phyloP scores from a whole-genome alignment of 2,329 filamentous ascomycete genomes.

The Aaosphaeria arxii region DNA sequence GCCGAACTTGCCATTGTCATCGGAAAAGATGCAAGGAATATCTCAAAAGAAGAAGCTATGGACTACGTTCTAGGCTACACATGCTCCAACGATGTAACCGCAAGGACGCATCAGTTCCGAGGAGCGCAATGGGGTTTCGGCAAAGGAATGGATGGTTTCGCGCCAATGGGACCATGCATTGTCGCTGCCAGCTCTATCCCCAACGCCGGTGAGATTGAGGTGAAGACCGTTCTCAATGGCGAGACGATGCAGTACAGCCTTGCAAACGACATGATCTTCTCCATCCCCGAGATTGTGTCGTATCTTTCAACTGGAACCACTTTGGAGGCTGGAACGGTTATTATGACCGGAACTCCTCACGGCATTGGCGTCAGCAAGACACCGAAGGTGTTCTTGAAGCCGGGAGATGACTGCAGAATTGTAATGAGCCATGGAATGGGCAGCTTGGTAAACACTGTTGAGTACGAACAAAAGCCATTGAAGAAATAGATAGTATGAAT shows the following conservation, averaged over 20 bases:
- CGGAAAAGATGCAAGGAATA: conserved; percentile 48
- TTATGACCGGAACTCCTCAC: conserved; percentile 46
- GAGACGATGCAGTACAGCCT: conserved; percentile 40
- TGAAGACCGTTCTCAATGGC: conserved; percentile 46
- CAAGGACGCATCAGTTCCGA: conserved; percentile 46
- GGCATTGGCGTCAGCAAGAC: conserved; percentile 43
- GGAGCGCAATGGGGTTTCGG: conserved; percentile 50
- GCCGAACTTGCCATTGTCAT: conserved; percentile 42
- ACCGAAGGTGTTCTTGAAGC: conserved; percentile 38
- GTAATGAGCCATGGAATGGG: conserved; percentile 26
- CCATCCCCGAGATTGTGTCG: conserved; percentile 40
- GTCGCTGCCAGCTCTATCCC: conserved; percentile 40
- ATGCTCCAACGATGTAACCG: conserved; percentile 52
- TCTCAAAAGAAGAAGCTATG: conserved; percentile 41
- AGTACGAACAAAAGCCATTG: conserved; percentile 7
- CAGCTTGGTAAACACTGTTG: conserved; percentile 13
- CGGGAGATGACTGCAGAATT: conserved; percentile 40
- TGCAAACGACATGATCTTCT: conserved; percentile 47
- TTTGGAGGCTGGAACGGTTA: conserved; percentile 41
- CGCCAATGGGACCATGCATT: conserved; percentile 49
- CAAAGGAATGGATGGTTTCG: conserved; percentile 53
- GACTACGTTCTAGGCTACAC: conserved; percentile 52
- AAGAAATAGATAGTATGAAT: background rate
- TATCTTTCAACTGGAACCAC: conserved; percentile 41
- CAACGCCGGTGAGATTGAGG: conserved; percentile 38